Base-by-base conservation (phyloP, 371 early-diverging fungal genomes). In the Gilbertella persicaria region DNA sequence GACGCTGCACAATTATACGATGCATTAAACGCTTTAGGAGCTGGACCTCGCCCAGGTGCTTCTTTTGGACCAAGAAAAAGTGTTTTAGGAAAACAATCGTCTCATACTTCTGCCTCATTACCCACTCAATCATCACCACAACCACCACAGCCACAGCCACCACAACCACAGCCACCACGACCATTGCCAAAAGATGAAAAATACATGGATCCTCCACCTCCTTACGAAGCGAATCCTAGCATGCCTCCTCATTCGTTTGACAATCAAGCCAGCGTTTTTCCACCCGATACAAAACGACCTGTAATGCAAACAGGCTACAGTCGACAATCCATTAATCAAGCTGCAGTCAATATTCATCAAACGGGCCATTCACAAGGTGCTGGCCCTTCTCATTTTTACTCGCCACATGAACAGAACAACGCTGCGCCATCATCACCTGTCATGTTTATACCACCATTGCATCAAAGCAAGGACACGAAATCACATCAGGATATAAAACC, bases 1-100 rank as follows among this genome's bases (percentile, higher is more conserved):
- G 44, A 47, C 12, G 75, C 75, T 1, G 52, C 62, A 2, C 49
- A 41, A 6, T 37, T 74, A 6, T 74, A 74, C 36, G 45, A 68
- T 6, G 60, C 60, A 3, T 53, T 74, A 35, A 19, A 28, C 14
- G 40, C 57, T 1, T 19, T 74, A 14, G 71, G 75, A n/a, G 71
- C 75, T 6, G 57, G 57, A 1, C 50, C 54, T 45, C 19, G 55
- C 44, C 61, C 55, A 16, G 61, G 61, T 10, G 20, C 50, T 33
- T 41, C 45, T 2, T 60, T 60, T 55, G 55, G 45, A 14, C 50
- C 61, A n/a, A 53, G 49, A 26, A 55, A 45, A 29, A 50, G 39
- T 25, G 19, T 44, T 23, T 14, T 36, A n/a, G n/a, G n/a, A n/a
- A n/a, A n/a, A n/a, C n/a, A n/a, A n/a, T n/a, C n/a, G n/a, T 13